phyloP scores from a whole-genome alignment of 495 filamentous ascomycete genomes.

The Penicillium diatomitis region DNA sequence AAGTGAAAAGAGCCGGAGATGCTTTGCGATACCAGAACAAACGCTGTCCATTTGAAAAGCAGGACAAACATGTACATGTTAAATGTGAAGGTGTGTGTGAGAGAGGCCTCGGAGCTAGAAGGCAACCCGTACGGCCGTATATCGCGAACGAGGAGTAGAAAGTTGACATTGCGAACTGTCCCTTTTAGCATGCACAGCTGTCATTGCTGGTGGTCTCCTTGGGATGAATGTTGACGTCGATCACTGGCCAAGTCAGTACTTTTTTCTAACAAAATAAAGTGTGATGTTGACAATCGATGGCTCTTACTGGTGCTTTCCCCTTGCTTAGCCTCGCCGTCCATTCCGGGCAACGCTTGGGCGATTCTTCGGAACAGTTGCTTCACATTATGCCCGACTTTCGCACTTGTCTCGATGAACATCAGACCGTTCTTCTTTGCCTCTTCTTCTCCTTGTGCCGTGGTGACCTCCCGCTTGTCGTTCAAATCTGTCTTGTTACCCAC shows the following conservation, averaged over 20 bases:
- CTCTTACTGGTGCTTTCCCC: slow-evolving; percentile 54
- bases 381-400: slow-evolving; percentile 96
- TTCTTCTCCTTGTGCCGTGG: slow-evolving; percentile 87
- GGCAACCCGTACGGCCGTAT: too few relatives aligned
- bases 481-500: slow-evolving; percentile 99
- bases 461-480: slow-evolving; percentile 95
- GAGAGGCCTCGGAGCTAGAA: too few relatives aligned
- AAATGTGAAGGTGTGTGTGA: slow-evolving; percentile 4
- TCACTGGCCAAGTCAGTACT: slow-evolving; percentile 47
- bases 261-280: slow-evolving; percentile 7
- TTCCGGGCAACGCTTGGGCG: slow-evolving; percentile 93
- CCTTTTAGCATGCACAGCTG: slow-evolving; percentile 65
- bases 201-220: slow-evolving; percentile 63
- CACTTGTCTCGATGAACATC: slow-evolving; percentile 98
- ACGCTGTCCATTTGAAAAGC: slow-evolving; percentile 21
- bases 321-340: slow-evolving; percentile 74
- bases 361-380: slow-evolving; percentile 95
- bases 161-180: background rate
- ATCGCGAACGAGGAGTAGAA: slow-evolving; percentile 1
- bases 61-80: slow-evolving; percentile 34
- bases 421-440: slow-evolving; percentile 95
- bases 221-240: slow-evolving; percentile 86
- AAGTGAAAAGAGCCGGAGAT: slow-evolving; percentile 3
- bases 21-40: slow-evolving; percentile 19
- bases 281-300: background rate